phyloP scores from a whole-genome alignment of 2,329 filamentous ascomycete genomes.

The Diaporthe australafricana region DNA sequence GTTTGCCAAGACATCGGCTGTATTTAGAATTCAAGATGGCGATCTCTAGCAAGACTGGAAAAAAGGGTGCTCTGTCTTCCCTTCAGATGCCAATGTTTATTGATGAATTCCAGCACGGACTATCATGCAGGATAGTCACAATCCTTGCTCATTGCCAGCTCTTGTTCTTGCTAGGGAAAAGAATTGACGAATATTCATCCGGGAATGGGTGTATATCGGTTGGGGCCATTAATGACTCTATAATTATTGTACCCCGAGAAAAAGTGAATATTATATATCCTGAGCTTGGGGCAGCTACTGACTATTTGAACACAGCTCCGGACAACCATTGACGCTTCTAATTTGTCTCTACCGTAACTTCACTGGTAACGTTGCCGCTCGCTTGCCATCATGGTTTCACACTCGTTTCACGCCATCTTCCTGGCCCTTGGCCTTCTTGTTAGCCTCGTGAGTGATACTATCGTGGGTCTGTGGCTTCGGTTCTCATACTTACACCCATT shows the following conservation, averaged over 20 bases:
- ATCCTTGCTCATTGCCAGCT: not conserved
- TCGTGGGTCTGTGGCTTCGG: not conserved
- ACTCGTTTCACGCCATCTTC: not conserved
- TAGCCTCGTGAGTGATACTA: not conserved
- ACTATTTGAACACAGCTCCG: too few relatives aligned
- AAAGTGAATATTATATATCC: not conserved
- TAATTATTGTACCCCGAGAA: too few relatives aligned
- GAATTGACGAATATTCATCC: not conserved
- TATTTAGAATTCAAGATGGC: not conserved
- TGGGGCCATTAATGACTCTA: not conserved
- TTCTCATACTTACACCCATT: not conserved
- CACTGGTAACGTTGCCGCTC: not conserved
- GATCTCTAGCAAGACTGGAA: not conserved
- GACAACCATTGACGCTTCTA: rapidly evolving
- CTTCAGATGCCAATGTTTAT: not conserved
- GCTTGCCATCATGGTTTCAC: not conserved
- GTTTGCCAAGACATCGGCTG: not conserved
- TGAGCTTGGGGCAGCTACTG: too few relatives aligned
- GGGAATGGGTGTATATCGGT: not conserved
- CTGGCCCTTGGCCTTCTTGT: not conserved
- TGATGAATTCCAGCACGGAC: not conserved
- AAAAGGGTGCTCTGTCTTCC: not conserved
- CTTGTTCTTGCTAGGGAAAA: not conserved
- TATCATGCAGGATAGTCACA: not conserved
- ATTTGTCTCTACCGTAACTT: too few relatives aligned